Conservation (phyloP, 495 filamentous ascomycete genomes). For the Podospora appendiculata region DNA sequence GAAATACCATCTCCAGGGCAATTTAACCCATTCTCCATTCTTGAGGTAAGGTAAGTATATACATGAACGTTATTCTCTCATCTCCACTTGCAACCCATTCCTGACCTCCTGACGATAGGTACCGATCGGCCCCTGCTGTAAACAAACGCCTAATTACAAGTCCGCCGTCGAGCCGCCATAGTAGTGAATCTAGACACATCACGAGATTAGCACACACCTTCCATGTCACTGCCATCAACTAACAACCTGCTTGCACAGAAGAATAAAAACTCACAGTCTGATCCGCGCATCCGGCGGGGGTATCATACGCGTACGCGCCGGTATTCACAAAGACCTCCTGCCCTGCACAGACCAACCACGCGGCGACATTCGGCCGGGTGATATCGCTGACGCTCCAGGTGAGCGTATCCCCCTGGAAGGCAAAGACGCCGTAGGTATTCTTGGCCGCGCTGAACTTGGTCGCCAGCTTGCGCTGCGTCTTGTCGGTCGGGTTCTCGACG, state of each 20-base stretch:
- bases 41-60: too few species aligned
- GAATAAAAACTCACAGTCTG: slow-evolving; percentile 30
- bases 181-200: slow-evolving; percentile 13
- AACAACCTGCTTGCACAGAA: background rate
- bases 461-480: slow-evolving; percentile 23
- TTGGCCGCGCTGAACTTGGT: slow-evolving; percentile 20
- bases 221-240: background rate
- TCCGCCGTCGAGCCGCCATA: slow-evolving; percentile 13
- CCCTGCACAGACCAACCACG: slow-evolving; percentile 40
- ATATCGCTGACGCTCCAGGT: slow-evolving; percentile 35
- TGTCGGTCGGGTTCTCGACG: slow-evolving; percentile 31
- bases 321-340: slow-evolving; percentile 40
- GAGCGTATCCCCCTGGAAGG: slow-evolving; percentile 40
- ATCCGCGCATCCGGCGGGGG: slow-evolving; percentile 42
- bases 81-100: too few species aligned
- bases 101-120: too few species aligned
- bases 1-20: too few species aligned
- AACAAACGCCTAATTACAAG: background rate
- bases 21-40: too few species aligned
- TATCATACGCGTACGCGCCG: slow-evolving; percentile 40
- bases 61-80: too few species aligned
- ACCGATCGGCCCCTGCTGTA: too few species aligned
- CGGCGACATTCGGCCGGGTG: slow-evolving; percentile 34
- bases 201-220: background rate
- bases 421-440: slow-evolving; percentile 42